Evolutionary conservation across 2,329 filamentous ascomycete genomes (phyloP).

Genomic region (Chaetoscypha palmicola): DNA sequence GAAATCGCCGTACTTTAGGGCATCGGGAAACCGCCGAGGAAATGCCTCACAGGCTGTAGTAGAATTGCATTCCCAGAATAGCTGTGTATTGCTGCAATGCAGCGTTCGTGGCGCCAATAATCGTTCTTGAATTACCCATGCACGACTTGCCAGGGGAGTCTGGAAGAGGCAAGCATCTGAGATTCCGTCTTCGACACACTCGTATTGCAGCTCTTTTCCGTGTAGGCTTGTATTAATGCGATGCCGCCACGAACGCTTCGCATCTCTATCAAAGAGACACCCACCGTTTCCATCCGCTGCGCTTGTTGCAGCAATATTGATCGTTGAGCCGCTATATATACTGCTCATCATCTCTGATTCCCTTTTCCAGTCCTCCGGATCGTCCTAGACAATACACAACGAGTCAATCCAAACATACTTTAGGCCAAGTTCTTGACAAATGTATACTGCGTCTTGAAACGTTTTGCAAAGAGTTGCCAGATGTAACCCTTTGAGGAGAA

Average conservation of each 20-base stretch:
- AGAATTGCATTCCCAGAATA: neutral
- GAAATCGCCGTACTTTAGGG: too few relatives aligned
- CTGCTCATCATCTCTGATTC: neutral
- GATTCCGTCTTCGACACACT: neutral
- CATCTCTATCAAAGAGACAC: neutral
- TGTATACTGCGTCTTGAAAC: neutral
- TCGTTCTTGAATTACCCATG: neutral
- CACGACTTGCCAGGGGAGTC: neutral
- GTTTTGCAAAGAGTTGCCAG: neutral
- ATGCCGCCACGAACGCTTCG: neutral
- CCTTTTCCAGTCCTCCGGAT: neutral
- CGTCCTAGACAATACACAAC: slow-evolving; percentile 2
- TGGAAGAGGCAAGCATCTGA: too few relatives aligned
- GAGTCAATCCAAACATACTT: slow-evolving; percentile 3
- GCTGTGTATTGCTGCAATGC: neutral
- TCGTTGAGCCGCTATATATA: neutral
- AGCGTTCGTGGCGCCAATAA: neutral
- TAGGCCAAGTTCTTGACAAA: neutral
- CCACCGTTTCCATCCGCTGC: neutral
- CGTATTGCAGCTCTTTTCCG: neutral
- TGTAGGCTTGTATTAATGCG: neutral
- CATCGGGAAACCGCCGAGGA: neutral
- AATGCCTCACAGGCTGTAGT: neutral
- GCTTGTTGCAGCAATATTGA: neutral
- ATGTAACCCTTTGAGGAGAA: neutral